phyloP scores from a whole-genome alignment of 305 asterid genomes.

The Fraxinus albicans region DNA sequence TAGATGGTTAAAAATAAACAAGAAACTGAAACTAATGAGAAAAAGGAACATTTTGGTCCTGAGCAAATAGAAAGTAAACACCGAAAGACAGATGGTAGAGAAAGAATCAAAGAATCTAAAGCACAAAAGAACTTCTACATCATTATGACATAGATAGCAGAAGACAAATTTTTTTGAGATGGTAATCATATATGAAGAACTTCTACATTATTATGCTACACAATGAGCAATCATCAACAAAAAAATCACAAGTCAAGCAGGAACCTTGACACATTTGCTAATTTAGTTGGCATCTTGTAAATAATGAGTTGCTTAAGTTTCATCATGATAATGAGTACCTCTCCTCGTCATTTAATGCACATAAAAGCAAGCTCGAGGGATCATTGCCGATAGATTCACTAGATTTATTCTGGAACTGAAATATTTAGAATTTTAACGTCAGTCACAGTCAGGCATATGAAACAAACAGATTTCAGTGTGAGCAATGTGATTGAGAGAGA shows the following conservation, averaged over 20 bases:
- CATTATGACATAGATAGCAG: not conserved
- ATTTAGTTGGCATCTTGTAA: not conserved
- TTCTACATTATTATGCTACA: not conserved
- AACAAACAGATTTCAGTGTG: conserved; percentile 4
- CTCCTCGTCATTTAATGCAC: conserved; percentile 69
- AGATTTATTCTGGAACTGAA: conserved; percentile 85
- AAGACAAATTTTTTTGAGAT: not conserved
- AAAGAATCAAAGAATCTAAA: not conserved
- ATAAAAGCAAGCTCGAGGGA: conserved; percentile 60
- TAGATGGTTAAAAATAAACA: not conserved
- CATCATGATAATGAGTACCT: conserved; percentile 51
- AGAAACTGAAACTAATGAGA: conserved; percentile 6
- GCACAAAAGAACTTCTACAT: conserved; percentile 1
- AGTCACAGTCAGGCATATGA: conserved; percentile 10
- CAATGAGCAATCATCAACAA: not conserved
- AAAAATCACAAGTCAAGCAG: not conserved
- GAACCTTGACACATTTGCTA: not conserved
- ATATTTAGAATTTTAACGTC: conserved; percentile 21
- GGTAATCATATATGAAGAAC: not conserved
- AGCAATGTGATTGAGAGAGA: not conserved
- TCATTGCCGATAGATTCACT: conserved; percentile 55
- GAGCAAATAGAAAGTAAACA: too few species aligned
- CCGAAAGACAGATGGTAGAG: not conserved
- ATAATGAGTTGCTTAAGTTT: conserved; percentile 1
- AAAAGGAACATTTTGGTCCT: not conserved